Base-by-base conservation (phyloP, 805 yeast genomes). In the Limtongia smithiae region DNA sequence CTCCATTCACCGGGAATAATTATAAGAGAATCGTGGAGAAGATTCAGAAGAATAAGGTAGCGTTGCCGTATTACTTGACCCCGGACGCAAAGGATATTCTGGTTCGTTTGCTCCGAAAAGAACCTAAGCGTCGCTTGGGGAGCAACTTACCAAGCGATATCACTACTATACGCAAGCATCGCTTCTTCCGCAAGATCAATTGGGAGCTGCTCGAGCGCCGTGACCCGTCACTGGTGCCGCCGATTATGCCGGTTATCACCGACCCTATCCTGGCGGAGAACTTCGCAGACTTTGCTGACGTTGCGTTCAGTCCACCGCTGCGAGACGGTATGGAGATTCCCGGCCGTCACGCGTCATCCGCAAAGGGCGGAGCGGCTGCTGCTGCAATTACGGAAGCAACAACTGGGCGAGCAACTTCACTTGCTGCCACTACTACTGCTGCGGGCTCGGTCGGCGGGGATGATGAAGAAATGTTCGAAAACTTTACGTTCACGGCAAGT, bases 1-100 rank as follows among this genome's bases (percentile, higher is more conserved):
- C 96, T 0, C 96, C 96, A 1, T 87, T 85, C 66, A 84, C 93
- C 0, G 96, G 96, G 2, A 82, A 77, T 46, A 85, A 83, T 60
- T 83, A 84, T 61, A 82, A 83, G 63, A 77, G 76, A 38, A 85
- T 88, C 27, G 75, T 84, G 69, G 86, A 83, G 54, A 88, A 86
- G 64, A 82, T 88, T 27, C 71, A 78, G 37, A 75, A 82, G 45
- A 68, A 76, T 20, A 85, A 86, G 54, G 69, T 82, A 32, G 78
- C 74, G 47, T 70, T 82, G 36, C 96, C 96, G 0, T 83, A 78
- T 62, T 88, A 86, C 62, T 69, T 89, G 30, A 79, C 93, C 3
- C 77, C 75, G 22, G 94, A 87, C 45, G 90, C 93, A 50, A 85
- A 83, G 64, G 95, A 88, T 58, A 68, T 88, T 39, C 66, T 88